Percentiles rank a stretch among this genome's conserved stretches.
These are phyloP conservation scores for Leccinum pellstonianum DNA, from an alignment of 768 basidiomycete species.

Conservation along the genomic window DNA sequence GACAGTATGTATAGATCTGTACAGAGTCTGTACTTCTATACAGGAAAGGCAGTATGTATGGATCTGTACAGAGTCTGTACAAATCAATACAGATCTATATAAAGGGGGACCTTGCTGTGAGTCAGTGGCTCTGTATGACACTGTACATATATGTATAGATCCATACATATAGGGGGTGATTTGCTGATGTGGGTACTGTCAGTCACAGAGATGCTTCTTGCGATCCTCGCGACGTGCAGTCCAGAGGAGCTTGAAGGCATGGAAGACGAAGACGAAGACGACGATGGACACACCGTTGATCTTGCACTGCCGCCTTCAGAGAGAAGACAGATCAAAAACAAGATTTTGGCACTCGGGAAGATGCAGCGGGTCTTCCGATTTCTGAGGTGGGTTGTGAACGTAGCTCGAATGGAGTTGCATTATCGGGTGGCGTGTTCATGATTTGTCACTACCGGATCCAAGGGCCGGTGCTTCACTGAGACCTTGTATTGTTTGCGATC, in stretches of 20 bases:
- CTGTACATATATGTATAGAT: too few relatives aligned
- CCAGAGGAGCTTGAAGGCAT: constrained; percentile 88
- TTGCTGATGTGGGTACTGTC: not conserved
- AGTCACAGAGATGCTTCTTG: constrained; percentile 98
- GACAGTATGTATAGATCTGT: too few relatives aligned
- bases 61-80: too few relatives aligned
- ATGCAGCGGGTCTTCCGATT: constrained; percentile 91
- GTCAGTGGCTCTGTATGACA: too few relatives aligned
- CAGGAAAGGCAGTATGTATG: too few relatives aligned
- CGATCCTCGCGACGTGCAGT: constrained; percentile 90
- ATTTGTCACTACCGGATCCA: not conserved
- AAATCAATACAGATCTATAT: too few relatives aligned
- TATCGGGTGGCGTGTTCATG: not conserved
- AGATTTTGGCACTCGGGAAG: constrained; percentile 88
- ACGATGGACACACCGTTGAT: constrained; percentile 28
- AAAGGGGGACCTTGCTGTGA: too few relatives aligned
- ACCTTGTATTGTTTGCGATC: not conserved
- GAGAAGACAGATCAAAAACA: constrained; percentile 82
- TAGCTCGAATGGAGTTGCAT: not conserved
- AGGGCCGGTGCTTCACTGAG: not conserved
- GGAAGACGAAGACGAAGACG: constrained; percentile 37
- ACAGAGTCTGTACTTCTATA: too few relatives aligned
- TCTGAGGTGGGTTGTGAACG: constrained; percentile 60
- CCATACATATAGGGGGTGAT: too few relatives aligned
- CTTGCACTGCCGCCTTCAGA: constrained; percentile 40